Evolutionary conservation across 495 filamentous ascomycete species (phyloP), one percentile per base, ranked within the genome.

Genomic region (Podospora sp.): DNA sequence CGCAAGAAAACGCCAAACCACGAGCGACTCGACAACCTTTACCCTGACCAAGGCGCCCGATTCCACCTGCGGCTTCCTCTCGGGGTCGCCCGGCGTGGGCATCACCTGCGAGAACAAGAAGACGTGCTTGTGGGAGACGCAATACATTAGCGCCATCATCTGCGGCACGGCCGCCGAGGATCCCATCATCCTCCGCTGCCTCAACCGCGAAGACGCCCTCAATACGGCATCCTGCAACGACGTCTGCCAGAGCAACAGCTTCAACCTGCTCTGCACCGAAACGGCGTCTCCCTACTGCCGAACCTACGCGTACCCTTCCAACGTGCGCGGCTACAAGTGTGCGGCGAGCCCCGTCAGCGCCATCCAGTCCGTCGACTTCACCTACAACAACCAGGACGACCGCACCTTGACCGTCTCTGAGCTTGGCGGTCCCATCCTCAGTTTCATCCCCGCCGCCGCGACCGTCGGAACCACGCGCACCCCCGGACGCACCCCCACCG

Each of bases 241-340:
- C 29, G 40, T 60, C 35, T 66, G 64, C 56, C 64, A 66, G 40
- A 60, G 33, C 40, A 66, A 66, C 56, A n/a, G 29, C 9, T 66
- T 24, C 56, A 66, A 66, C 56, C 64, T 66, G 18, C 53, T 66
- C 53, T 66, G 64, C 64, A 66, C 64, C 18, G 46, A 66, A 22
- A 51, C 64, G 20, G 46, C 53, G 0, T 57, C 52, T 11, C 64
- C 64, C 12, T 66, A 60, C 27, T 66, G 64, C 56, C 55, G 64
- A 24, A 66, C 64, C 9, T 60, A 51, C 25, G 64, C 64, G 3
- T 66, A 60, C 24, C 64, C 64, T 9, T 26, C 33, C 14, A 55
- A 55, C 49, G 55, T 66, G 11, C 20, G 56, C 22, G 64, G 51
- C 57, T 66, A 24, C 50, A 53, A 55, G n/a, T 66, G 64, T 35